Percentiles rank a stretch among this genome's conserved stretches.
phyloP scores from a whole-genome alignment of 768 basidiomycete species.

The Leccinum fibrillosum region DNA sequence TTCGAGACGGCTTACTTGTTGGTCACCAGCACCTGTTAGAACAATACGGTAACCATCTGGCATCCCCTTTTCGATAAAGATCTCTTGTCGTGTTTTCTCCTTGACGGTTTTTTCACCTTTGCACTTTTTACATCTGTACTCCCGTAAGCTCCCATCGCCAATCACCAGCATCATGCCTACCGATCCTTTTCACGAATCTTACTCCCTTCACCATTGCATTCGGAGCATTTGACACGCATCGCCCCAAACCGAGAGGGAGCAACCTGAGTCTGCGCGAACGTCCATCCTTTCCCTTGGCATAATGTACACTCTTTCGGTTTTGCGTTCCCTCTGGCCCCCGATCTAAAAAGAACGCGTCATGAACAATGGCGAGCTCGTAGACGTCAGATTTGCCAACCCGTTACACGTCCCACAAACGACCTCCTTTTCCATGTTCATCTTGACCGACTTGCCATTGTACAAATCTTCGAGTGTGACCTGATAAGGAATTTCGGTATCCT shows the following conservation, averaged over 20 bases:
- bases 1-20: constrained; percentile 52
- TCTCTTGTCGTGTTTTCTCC: constrained; percentile 87
- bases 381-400: constrained; percentile 49
- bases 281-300: constrained; percentile 86
- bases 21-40: constrained; percentile 88
- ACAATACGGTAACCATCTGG: constrained; percentile 80
- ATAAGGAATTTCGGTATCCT: constrained; percentile 75
- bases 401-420: constrained; percentile 74
- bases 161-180: constrained; percentile 37
- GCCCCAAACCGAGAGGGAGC: constrained; percentile 47
- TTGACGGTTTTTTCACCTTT: constrained; percentile 81
- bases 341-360: constrained; percentile 40
- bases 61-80: constrained; percentile 87
- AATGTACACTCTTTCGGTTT: constrained; percentile 78
- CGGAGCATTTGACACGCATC: constrained; percentile 56
- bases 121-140: constrained; percentile 87
- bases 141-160: constrained; percentile 2
- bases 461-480: constrained; percentile 89
- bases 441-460: constrained; percentile 87
- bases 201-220: constrained; percentile 67
- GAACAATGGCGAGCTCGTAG: background rate
- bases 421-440: constrained; percentile 87
- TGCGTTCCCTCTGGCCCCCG: constrained; percentile 79
- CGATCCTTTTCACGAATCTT: constrained; percentile 81
- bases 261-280: constrained; percentile 53